Evolutionary conservation across 2,329 filamentous ascomycete genomes (phyloP).

Genomic region (Fusarium dlaminii): DNA sequence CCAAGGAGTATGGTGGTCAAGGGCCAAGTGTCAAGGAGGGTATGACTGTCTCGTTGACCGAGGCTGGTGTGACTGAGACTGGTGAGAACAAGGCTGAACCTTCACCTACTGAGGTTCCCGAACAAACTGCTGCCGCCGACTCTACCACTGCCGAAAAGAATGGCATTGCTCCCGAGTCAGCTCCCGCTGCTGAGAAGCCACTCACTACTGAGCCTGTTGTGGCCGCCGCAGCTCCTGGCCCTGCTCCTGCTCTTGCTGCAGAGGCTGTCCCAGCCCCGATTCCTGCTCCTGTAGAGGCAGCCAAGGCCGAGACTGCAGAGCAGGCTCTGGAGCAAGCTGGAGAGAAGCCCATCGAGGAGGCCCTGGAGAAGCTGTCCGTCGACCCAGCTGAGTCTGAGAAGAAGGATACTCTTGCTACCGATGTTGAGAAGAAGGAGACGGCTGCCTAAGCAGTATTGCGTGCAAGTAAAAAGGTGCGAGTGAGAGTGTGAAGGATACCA

Average conservation of each 20-base stretch:
- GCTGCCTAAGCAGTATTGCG: background rate
- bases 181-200: conserved; percentile 4
- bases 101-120: background rate
- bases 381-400: conserved; percentile 7
- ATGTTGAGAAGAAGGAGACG: conserved; percentile 17
- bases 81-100: conserved; percentile 3
- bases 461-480: background rate
- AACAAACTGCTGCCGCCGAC: background rate
- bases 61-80: conserved; percentile 16
- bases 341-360: conserved; percentile 33
- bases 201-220: background rate
- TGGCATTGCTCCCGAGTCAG: background rate
- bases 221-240: background rate
- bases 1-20: conserved; percentile 82
- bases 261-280: conserved; percentile 11
- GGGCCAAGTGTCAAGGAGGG: conserved; percentile 57
- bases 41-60: conserved; percentile 43
- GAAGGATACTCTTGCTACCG: conserved; percentile 8
- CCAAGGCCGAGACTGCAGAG: conserved; percentile 30
- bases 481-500: conserved; percentile 14
- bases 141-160: background rate
- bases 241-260: background rate
- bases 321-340: conserved; percentile 20
- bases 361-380: conserved; percentile 26
- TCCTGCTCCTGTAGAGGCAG: conserved; percentile 24